Evolutionary conservation across 805 yeast species (phyloP).

Genomic region (Kluyveromyces wickerhamii): DNA sequence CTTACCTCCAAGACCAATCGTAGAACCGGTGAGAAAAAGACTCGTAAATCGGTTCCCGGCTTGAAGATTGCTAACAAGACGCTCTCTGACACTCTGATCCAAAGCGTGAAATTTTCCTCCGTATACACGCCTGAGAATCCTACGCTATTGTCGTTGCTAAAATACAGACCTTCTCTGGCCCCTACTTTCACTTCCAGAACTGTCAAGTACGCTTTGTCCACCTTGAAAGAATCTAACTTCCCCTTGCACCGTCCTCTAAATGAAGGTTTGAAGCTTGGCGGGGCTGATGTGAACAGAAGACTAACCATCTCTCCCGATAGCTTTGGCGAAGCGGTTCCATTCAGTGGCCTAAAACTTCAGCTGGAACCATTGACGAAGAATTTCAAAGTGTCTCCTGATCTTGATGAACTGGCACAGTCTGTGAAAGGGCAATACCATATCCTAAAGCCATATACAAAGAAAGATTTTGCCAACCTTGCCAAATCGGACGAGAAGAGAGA

Average conservation of each 20-base stretch:
- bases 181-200: conserved; percentile 15
- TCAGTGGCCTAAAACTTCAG: conserved; percentile 33
- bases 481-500: conserved; percentile 13
- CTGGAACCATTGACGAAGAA: conserved; percentile 23
- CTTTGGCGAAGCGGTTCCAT: conserved; percentile 64
- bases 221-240: conserved; percentile 18
- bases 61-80: not conserved
- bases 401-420: conserved; percentile 9
- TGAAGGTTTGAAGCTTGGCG: conserved; percentile 11
- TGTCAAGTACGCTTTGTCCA: conserved; percentile 15
- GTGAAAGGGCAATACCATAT: conserved; percentile 20
- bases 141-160: conserved; percentile 20
- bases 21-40: conserved; percentile 1
- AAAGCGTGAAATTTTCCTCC: conserved; percentile 4
- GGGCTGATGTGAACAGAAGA: conserved; percentile 9
- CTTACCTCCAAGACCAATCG: not conserved
- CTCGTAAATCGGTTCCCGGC: conserved; percentile 13
- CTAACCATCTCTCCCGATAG: conserved; percentile 44
- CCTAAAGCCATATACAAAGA: conserved; percentile 8
- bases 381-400: conserved; percentile 10
- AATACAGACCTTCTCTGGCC: conserved; percentile 18
- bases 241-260: conserved; percentile 22
- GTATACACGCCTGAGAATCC: conserved; percentile 20
- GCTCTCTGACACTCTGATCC: not conserved
- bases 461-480: conserved; percentile 13